phyloP scores from a whole-genome alignment of 73 alveolate genomes.

The Symbiodinium pilosum region DNA sequence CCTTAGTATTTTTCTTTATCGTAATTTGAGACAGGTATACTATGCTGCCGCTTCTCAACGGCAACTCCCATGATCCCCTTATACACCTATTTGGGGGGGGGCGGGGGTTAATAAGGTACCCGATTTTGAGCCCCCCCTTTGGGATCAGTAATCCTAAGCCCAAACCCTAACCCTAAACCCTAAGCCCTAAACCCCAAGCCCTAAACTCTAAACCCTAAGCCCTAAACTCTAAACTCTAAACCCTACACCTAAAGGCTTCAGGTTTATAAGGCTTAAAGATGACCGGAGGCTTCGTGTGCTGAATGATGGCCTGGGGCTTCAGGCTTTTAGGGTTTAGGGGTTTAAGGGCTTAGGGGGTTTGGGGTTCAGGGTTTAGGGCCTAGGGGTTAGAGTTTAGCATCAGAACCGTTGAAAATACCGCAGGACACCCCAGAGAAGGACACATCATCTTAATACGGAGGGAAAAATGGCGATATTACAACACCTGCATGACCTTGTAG shows the following conservation, averaged over 20 bases:
- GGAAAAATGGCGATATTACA: too few relatives aligned
- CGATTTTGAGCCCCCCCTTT: too few relatives aligned
- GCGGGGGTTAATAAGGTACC: too few relatives aligned
- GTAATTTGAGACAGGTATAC: too few relatives aligned
- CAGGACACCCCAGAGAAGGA: too few relatives aligned
- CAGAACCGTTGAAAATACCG: too few relatives aligned
- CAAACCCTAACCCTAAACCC: background rate
- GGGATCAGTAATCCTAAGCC: background rate
- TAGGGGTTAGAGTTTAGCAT: background rate
- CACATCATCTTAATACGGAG: too few relatives aligned
- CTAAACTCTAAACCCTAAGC: background rate
- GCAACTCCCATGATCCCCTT: too few relatives aligned
- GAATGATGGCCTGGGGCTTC: background rate
- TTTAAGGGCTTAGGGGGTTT: background rate
- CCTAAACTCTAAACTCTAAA: background rate
- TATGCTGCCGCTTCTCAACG: too few relatives aligned
- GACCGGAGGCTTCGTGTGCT: background rate
- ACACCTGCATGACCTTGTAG: too few relatives aligned
- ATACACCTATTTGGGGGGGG: too few relatives aligned
- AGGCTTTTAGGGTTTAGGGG: background rate
- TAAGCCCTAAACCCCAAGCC: background rate
- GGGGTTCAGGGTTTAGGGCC: background rate
- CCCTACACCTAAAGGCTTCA: background rate
- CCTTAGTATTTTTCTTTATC: too few relatives aligned
- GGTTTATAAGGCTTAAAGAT: background rate